Percentiles rank a stretch among this genome's conserved stretches.
Evolutionary conservation across 331 rosid genomes (phyloP).

Genomic region (Pyracantha coccinea): DNA sequence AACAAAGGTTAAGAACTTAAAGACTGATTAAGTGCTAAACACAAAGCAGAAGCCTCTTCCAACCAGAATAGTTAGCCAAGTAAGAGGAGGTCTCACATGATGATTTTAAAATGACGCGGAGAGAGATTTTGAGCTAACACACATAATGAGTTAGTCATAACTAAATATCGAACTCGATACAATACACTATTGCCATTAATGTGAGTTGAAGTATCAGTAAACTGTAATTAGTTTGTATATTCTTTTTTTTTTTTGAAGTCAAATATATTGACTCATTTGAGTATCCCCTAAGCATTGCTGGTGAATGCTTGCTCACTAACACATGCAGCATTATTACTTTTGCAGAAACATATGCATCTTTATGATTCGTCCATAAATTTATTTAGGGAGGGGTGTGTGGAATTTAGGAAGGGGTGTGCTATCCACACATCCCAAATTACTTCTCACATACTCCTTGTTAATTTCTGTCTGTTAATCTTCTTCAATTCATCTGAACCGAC

Average conservation of each 20-base stretch:
- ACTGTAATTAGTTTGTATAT: constrained; percentile 9
- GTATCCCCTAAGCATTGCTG: constrained; percentile 71
- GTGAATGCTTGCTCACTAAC: constrained; percentile 43
- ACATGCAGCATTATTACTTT: constrained; percentile 56
- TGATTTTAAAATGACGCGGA: background rate
- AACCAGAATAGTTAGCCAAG: constrained; percentile 15
- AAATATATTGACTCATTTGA: constrained; percentile 39
- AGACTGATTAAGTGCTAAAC: background rate
- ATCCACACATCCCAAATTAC: too few relatives aligned
- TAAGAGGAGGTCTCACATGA: constrained; percentile 30
- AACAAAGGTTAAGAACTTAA: background rate
- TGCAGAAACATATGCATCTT: constrained; percentile 59
- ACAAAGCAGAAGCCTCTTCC: constrained; percentile 8
- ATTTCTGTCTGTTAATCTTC: too few relatives aligned
- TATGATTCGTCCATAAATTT: constrained; percentile 20
- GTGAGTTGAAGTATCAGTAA: background rate
- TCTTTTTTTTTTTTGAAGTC: constrained; percentile 10
- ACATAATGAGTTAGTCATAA: too few relatives aligned
- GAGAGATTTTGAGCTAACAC: too few relatives aligned
- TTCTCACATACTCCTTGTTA: too few relatives aligned
- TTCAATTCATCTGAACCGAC: too few relatives aligned
- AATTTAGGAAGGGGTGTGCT: too few relatives aligned
- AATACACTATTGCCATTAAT: too few relatives aligned
- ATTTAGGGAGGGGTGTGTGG: too few relatives aligned
- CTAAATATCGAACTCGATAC: too few relatives aligned